Evolutionary conservation across 306 rosid species (phyloP).

Genomic region (Ormosia semicastrata): DNA sequence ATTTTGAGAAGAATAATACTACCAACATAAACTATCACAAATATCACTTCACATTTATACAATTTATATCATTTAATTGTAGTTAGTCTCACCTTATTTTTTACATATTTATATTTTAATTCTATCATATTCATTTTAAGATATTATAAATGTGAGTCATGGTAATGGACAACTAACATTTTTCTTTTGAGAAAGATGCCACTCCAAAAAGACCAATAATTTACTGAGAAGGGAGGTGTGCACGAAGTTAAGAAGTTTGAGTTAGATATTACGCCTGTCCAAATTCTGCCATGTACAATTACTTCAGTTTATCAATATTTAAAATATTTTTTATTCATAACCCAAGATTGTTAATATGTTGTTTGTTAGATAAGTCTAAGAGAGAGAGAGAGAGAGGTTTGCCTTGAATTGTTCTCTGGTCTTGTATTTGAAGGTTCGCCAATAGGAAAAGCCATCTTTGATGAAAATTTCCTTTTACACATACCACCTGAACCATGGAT

Average conservation of each 20-base stretch:
- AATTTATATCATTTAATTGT: too few relatives aligned
- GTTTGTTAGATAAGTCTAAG: background rate
- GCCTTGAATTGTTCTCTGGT: too few relatives aligned
- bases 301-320: background rate
- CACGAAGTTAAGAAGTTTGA: too few relatives aligned
- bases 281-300: background rate
- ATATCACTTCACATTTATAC: too few relatives aligned
- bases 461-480: background rate
- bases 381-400: background rate
- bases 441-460: constrained; percentile 12
- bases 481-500: background rate
- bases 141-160: too few relatives aligned
- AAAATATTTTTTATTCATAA: too few relatives aligned
- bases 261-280: background rate
- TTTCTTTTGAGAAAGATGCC: background rate
- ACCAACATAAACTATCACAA: too few relatives aligned
- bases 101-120: too few relatives aligned
- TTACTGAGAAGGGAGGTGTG: background rate
- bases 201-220: background rate
- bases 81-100: too few relatives aligned
- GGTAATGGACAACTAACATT: too few relatives aligned
- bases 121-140: too few relatives aligned
- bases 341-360: background rate
- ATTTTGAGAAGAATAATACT: too few relatives aligned
- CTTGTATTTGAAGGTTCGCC: background rate